These are phyloP conservation scores for Stephania japonica DNA, from an alignment of 164 flowering plant genomes.

Conservation along the genomic window DNA sequence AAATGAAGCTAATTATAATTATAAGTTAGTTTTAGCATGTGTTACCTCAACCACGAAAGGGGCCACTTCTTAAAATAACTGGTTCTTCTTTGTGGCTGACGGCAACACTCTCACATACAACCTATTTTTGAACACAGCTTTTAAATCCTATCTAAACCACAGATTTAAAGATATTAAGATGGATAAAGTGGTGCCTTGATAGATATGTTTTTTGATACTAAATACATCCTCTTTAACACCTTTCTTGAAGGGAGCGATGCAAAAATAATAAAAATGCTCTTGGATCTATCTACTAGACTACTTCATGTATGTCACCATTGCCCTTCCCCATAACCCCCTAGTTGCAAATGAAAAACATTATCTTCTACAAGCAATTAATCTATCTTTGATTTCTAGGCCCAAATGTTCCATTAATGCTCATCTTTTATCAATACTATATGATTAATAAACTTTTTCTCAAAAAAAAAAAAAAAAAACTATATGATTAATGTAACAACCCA, in stretches of 20 bases:
- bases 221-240: not conserved
- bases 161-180: constrained; percentile 6
- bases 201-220: constrained; percentile 4
- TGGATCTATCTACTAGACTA: not conserved
- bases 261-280: not conserved
- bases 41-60: not conserved
- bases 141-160: constrained; percentile 4
- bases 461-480: no score
- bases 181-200: constrained; percentile 7
- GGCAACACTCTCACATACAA: constrained; percentile 5
- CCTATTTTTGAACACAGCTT: constrained; percentile 4
- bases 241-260: not conserved
- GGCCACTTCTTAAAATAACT: not conserved
- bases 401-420: not conserved
- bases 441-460: no score
- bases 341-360: constrained; percentile 11
- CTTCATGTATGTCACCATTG: constrained; percentile 1
- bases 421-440: not conserved
- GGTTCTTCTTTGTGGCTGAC: constrained; percentile 7
- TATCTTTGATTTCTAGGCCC: not conserved
- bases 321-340: not conserved
- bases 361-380: constrained; percentile 1
- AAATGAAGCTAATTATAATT: not conserved
- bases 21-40: not conserved
- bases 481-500: no score